Base-by-base conservation (phyloP, 441 rosid genomes). In the Corymbia citriodora region DNA sequence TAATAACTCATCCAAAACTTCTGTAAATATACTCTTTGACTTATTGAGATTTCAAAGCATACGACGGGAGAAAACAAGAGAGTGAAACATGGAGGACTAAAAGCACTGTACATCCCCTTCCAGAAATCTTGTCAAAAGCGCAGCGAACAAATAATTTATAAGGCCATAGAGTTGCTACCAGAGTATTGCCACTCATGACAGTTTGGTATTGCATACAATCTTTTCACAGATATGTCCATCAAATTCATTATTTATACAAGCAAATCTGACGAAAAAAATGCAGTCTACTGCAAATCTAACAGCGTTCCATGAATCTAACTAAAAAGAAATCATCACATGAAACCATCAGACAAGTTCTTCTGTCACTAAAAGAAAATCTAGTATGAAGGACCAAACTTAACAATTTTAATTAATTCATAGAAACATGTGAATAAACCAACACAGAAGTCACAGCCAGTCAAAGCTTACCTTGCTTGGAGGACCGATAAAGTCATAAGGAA, bases 401-500 rank as follows among this genome's bases (percentile, higher is more conserved):
- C 53, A 65, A 72, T 52, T 25, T 40, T 29, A 89, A 74, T 55
- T 68, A 31, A n/a, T 55, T 33, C 57, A 74, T 53, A 31, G 23
- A 68, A 68, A 70, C 48, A 54, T 7, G 79, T 48, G 48, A 88
- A 53, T 23, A 54, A 89, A 88, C 72, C 89, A 81, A 7, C 86
- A 81, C 31, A 48, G 86, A 45, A 81, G 86, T 81, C 86, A 81
- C 86, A 14, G 53, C 54, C 31, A 48, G 53, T 48, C 74, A 87
- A 23, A 88, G 87, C 81, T 94, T 92, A 96, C 99, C 99, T 98
- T 98, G 93, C 96, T 96, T 52, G 99, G 99, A 10, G 98, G 98
- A 90, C 99, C 99, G 88, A 96, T 98, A 92, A 97, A 97, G 89
- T 96, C 90, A 92, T 95, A 96, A 29, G 99, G 99, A 92, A 94